Conservation (phyloP, 1,139 yeast genomes). For the Geotrichum klebahnii region DNA sequence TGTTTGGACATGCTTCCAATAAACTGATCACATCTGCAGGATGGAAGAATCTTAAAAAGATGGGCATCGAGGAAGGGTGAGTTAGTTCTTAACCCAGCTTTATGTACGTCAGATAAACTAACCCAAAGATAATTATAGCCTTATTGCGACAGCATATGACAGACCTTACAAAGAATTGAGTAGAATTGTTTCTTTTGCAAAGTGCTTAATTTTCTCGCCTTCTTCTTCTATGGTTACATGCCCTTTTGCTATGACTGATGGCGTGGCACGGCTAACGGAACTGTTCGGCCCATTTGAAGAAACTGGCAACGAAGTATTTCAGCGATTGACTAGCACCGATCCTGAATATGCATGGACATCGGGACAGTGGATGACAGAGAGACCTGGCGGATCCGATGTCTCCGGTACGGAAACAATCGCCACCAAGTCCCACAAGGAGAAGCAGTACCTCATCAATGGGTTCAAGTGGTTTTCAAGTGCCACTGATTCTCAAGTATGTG, state of each 20-base stretch:
- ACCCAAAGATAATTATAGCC: neutral
- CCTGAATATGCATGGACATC: constrained; percentile 34
- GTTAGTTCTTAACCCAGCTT: neutral
- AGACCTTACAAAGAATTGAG: constrained; percentile 29
- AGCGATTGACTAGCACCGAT: constrained; percentile 31
- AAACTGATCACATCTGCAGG: constrained; percentile 34
- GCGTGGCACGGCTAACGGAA: constrained; percentile 36
- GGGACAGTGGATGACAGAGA: constrained; percentile 40
- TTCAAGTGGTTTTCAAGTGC: constrained; percentile 40
- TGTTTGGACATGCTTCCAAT: constrained; percentile 33
- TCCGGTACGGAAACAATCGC: constrained; percentile 35
- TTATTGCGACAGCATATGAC: constrained; percentile 34
- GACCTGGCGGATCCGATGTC: constrained; percentile 38
- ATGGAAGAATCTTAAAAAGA: constrained; percentile 33
- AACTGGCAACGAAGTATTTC: constrained; percentile 24
- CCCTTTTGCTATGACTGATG: constrained; percentile 39
- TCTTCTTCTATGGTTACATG: constrained; percentile 37
- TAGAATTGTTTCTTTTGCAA: constrained; percentile 32
- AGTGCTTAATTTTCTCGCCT: constrained; percentile 32
- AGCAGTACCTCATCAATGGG: constrained; percentile 30
- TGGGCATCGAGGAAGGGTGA: constrained; percentile 31
- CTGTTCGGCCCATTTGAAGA: constrained; percentile 24
- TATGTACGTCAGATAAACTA: neutral
- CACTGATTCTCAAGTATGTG: constrained; percentile 35
- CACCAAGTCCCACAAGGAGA: constrained; percentile 16